These are phyloP conservation scores for Cardiospermum halicacabum DNA, from an alignment of 345 rosid genomes.

Conservation along the genomic window DNA sequence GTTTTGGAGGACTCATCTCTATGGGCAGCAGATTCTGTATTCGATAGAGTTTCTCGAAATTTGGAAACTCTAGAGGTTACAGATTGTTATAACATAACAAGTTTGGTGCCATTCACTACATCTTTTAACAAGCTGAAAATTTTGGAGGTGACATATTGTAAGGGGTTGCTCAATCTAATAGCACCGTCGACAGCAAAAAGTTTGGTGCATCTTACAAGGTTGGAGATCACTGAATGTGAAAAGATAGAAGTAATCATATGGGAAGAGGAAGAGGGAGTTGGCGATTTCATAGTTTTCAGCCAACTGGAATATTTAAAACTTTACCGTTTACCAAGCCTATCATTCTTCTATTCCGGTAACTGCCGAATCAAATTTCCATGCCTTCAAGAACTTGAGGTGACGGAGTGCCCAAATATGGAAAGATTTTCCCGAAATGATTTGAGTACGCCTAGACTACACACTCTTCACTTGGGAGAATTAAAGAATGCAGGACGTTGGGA, in stretches of 20 bases:
- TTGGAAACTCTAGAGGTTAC: not conserved
- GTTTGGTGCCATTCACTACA: not conserved
- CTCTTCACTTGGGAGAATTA: too few species aligned
- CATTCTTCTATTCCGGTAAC: too few species aligned
- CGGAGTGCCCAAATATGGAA: too few species aligned
- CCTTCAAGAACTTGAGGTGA: too few species aligned
- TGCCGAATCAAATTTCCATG: too few species aligned
- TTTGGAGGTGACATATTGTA: conserved; percentile 13
- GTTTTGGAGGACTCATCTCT: not conserved
- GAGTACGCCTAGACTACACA: too few species aligned
- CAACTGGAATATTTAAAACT: too few species aligned
- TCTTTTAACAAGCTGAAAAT: conserved; percentile 1
- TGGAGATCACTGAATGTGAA: conserved; percentile 15
- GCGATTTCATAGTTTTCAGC: too few species aligned
- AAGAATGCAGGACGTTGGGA: too few species aligned
- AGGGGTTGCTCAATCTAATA: conserved; percentile 12
- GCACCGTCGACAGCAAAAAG: conserved; percentile 15
- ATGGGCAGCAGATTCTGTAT: not conserved
- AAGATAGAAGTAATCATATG: not conserved
- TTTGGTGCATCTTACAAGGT: conserved; percentile 9
- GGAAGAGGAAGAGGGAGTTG: not conserved
- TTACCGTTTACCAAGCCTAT: too few species aligned
- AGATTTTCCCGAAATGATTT: too few species aligned
- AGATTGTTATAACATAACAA: not conserved
- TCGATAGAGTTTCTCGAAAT: not conserved